Evolutionary conservation across 129 eudicot species (phyloP).

Genomic region (Scalesia atractyloides): DNA sequence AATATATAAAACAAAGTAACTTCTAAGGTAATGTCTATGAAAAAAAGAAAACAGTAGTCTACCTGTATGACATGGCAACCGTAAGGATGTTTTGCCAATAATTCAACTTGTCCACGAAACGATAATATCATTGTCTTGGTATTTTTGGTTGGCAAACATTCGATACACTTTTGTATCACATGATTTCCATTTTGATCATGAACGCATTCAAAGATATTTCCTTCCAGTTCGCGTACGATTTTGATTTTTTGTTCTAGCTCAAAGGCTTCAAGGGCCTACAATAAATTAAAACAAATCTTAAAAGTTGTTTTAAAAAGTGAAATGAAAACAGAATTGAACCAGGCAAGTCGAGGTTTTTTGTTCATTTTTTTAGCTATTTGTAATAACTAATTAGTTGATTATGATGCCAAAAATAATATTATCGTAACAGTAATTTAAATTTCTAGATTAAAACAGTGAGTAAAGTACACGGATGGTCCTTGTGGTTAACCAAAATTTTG

Average conservation of each 20-base stretch:
- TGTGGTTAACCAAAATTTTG: too few species aligned
- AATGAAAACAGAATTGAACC: constrained; percentile 6
- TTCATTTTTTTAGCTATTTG: background rate
- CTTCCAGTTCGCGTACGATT: constrained; percentile 72
- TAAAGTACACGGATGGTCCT: too few species aligned
- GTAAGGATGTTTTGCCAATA: constrained; percentile 73
- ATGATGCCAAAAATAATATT: background rate
- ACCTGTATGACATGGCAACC: constrained; percentile 95
- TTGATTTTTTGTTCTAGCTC: constrained; percentile 61
- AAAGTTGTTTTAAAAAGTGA: background rate
- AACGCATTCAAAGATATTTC: constrained; percentile 71
- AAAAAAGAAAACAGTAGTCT: background rate
- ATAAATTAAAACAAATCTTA: constrained; percentile 9
- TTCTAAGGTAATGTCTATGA: background rate
- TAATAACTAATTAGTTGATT: background rate
- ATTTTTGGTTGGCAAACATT: constrained; percentile 52
- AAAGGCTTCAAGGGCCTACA: constrained; percentile 72
- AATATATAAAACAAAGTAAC: background rate
- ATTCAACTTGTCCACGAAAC: constrained; percentile 72
- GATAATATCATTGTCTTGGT: constrained; percentile 61
- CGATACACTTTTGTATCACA: constrained; percentile 80
- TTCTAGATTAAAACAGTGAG: too few species aligned
- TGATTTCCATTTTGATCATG: constrained; percentile 89
- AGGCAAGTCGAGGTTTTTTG: background rate
- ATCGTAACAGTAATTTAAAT: too few species aligned